A percentile compares a stretch with the other conserved stretches of the same genome.
phyloP scores from a whole-genome alignment of 805 yeast species.

The Cyberlindnera xishuangbannaensis region DNA sequence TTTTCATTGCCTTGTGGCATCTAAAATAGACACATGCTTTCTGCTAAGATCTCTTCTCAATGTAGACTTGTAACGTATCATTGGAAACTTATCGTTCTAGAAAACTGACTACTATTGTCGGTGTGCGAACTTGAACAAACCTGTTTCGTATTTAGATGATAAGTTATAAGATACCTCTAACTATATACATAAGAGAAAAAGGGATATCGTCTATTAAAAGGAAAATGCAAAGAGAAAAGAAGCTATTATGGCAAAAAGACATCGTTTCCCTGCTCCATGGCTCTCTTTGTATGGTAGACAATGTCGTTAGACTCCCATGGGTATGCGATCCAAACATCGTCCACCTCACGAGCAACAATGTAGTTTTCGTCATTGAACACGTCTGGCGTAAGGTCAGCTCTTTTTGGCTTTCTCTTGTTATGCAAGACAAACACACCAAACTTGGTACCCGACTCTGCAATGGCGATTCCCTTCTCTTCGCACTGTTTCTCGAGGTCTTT shows the following conservation, averaged over 20 bases:
- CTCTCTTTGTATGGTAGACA: constrained; percentile 64
- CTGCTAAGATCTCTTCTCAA: too few relatives aligned
- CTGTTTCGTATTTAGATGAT: too few relatives aligned
- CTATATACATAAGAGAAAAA: too few relatives aligned
- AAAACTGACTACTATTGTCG: too few relatives aligned
- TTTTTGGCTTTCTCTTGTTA: constrained; percentile 77
- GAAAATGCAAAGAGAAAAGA: too few relatives aligned
- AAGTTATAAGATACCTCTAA: too few relatives aligned
- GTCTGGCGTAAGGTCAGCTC: constrained; percentile 63
- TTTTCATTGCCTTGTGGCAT: too few relatives aligned
- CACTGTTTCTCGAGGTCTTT: constrained; percentile 54
- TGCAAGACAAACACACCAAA: constrained; percentile 78
- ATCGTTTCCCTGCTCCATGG: constrained; percentile 72
- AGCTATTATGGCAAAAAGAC: constrained; percentile 28
- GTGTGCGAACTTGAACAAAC: too few relatives aligned
- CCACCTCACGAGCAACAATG: constrained; percentile 69
- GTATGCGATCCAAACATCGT: constrained; percentile 80
- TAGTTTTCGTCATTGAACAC: constrained; percentile 55
- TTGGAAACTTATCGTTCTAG: too few relatives aligned
- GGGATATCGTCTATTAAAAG: too few relatives aligned
- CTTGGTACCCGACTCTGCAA: constrained; percentile 49
- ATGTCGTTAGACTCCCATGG: constrained; percentile 84
- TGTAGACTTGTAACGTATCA: too few relatives aligned
- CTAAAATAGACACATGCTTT: too few relatives aligned
- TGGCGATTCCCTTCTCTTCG: constrained; percentile 47